Evolutionary conservation across 1,139 yeast genomes (phyloP).

Genomic region (Debaryomyces nepalensis): DNA sequence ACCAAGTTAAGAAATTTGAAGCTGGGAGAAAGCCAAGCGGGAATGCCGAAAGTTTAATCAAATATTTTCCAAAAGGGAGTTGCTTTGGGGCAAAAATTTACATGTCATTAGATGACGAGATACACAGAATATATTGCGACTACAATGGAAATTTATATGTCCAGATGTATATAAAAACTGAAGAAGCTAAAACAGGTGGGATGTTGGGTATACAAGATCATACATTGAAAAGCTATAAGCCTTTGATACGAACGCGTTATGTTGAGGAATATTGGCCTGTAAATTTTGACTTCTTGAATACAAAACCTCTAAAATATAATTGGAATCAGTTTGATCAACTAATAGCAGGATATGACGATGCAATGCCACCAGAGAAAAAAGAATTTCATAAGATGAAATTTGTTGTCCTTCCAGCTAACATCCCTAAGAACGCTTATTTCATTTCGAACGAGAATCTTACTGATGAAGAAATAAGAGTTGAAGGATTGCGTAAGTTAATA

Average conservation of each 20-base stretch:
- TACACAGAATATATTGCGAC: slow-evolving; percentile 80
- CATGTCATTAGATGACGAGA: slow-evolving; percentile 77
- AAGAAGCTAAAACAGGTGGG: slow-evolving; percentile 23
- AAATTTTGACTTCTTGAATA: slow-evolving; percentile 58
- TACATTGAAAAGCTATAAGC: slow-evolving; percentile 40
- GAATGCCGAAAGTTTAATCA: slow-evolving; percentile 46
- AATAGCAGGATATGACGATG: slow-evolving; percentile 87
- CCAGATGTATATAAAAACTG: slow-evolving; percentile 60
- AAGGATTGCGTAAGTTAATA: slow-evolving; percentile 79
- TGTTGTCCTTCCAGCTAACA: slow-evolving; percentile 77
- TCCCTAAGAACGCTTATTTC: slow-evolving; percentile 60
- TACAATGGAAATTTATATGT: slow-evolving; percentile 73
- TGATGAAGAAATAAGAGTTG: slow-evolving; percentile 84
- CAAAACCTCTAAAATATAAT: slow-evolving; percentile 60
- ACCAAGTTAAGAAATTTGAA: slow-evolving; percentile 67
- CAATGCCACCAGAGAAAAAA: slow-evolving; percentile 57
- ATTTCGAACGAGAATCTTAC: slow-evolving; percentile 64
- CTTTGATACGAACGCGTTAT: slow-evolving; percentile 77
- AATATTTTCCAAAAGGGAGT: slow-evolving; percentile 41
- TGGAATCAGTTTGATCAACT: slow-evolving; percentile 94
- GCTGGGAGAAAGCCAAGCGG: slow-evolving; percentile 64
- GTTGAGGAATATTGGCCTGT: slow-evolving; percentile 69
- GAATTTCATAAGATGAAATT: slow-evolving; percentile 75
- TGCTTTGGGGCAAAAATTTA: slow-evolving; percentile 69
- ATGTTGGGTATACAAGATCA: slow-evolving; percentile 22